A percentile compares a stretch with the other conserved stretches of the same genome.
Evolutionary conservation across 2,329 filamentous ascomycete species (phyloP).

Genomic region (Sarocladium strictum): DNA sequence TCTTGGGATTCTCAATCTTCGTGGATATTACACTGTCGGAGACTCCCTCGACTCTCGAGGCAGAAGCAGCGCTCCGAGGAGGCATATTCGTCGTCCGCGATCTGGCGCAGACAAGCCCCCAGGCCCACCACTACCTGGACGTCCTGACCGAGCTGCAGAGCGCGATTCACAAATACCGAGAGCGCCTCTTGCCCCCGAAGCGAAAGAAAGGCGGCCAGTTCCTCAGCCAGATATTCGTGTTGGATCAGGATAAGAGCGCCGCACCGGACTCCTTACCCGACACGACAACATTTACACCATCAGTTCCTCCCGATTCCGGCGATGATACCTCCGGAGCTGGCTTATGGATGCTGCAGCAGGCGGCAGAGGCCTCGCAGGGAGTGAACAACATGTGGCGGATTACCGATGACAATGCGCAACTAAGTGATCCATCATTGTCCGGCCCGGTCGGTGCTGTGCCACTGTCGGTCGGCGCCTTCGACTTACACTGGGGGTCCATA

Average conservation of each 20-base stretch:
- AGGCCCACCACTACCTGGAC: constrained; percentile 51
- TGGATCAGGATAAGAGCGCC: neutral
- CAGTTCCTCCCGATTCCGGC: neutral
- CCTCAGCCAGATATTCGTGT: neutral
- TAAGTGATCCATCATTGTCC: neutral
- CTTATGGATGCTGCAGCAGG: constrained; percentile 2
- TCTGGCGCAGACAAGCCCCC: constrained; percentile 35
- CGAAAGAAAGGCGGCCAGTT: neutral
- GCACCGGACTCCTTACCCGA: neutral
- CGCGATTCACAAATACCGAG: constrained; percentile 28
- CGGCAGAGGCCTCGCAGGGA: neutral
- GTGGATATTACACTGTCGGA: constrained; percentile 36
- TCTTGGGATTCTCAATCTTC: constrained; percentile 51
- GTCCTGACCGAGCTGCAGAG: constrained; percentile 43
- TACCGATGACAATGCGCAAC: neutral
- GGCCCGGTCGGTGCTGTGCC: neutral
- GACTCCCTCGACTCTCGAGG: constrained; percentile 25
- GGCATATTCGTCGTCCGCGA: constrained; percentile 20
- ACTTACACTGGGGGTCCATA: neutral
- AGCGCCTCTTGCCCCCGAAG: constrained; percentile 10
- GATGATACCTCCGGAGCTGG: neutral
- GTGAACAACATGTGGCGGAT: neutral
- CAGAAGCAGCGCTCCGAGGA: constrained; percentile 40
- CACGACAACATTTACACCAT: neutral
- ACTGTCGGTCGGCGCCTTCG: neutral